A percentile compares a stretch with the other conserved stretches of the same genome.
Evolutionary conservation across 257 asterid genomes (phyloP).

Genomic region (Nicotiana sylvestris): DNA sequence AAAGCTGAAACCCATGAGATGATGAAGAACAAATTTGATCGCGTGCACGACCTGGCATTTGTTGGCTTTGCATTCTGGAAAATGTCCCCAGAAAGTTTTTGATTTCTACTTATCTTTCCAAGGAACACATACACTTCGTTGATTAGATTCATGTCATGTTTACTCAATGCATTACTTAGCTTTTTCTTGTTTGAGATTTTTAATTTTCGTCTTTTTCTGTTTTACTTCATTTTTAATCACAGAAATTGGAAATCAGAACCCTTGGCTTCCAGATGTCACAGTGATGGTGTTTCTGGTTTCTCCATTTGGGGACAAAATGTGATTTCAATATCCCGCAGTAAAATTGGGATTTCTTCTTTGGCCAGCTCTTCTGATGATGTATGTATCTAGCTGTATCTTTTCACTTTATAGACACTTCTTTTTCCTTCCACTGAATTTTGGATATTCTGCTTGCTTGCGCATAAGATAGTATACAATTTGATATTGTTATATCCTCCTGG

Average conservation of each 20-base stretch:
- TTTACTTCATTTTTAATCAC: conserved; percentile 18
- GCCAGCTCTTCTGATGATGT: conserved; percentile 64
- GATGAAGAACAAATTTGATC: neutral
- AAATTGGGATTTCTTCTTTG: conserved; percentile 73
- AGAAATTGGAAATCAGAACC: conserved; percentile 78
- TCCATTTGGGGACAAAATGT: conserved; percentile 91
- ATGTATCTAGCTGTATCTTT: conserved; percentile 15
- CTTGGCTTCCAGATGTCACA: conserved; percentile 61
- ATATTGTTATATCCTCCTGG: neutral
- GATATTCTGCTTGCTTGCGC: neutral
- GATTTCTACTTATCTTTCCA: neutral
- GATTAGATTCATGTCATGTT: neutral
- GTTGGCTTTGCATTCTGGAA: neutral
- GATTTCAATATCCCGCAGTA: conserved; percentile 74
- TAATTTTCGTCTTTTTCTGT: neutral
- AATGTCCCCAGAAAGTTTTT: neutral
- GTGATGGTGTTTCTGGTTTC: conserved; percentile 78
- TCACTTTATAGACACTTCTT: neutral
- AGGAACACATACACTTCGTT: neutral
- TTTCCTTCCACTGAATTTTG: neutral
- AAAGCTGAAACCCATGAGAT: neutral
- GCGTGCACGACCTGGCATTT: neutral
- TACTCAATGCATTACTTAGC: neutral
- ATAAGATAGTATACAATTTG: neutral
- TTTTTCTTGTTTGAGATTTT: neutral